These are phyloP conservation scores for Colletotrichum tropicicola DNA, from an alignment of 2,329 filamentous ascomycete species.

Conservation along the genomic window DNA sequence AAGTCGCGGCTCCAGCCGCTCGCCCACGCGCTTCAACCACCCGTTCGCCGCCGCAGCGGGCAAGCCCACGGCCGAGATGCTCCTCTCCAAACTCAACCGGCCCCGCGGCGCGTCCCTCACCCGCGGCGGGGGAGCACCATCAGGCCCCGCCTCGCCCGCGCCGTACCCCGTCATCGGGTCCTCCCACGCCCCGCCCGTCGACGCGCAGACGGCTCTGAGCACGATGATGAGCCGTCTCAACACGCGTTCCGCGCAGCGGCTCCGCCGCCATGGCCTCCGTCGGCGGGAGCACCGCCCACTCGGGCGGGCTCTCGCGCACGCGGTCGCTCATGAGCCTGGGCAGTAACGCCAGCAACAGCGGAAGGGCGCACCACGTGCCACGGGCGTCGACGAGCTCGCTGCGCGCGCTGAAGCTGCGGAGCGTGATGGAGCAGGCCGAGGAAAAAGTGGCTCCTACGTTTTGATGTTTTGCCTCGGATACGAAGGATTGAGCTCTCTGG, in stretches of 20 bases:
- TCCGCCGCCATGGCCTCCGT: conserved; percentile 30
- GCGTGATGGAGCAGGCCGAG: conserved; percentile 28
- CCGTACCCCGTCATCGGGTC: conserved; percentile 31
- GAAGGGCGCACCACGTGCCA: conserved; percentile 3
- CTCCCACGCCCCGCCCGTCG: conserved; percentile 35
- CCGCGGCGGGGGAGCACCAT: not conserved
- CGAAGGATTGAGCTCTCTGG: not conserved
- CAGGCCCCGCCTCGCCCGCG: not conserved
- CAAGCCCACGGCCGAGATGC: conserved; percentile 27
- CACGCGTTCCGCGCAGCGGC: conserved; percentile 36
- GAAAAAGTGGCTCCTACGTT: conserved; percentile 23
- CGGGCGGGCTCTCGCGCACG: conserved; percentile 5
- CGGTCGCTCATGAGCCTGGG: conserved; percentile 6
- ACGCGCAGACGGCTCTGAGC: conserved; percentile 36
- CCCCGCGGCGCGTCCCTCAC: conserved; percentile 3
- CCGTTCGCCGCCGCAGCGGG: not conserved
- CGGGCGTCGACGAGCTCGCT: conserved; percentile 29
- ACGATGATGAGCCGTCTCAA: conserved; percentile 45
- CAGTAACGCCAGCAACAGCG: not conserved
- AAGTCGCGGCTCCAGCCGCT: conserved; percentile 41
- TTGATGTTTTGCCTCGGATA: not conserved
- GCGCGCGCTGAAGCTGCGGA: conserved; percentile 33
- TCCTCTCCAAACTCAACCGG: conserved; percentile 23
- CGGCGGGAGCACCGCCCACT: conserved; percentile 17
- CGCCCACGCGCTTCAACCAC: conserved; percentile 32